These are phyloP conservation scores for Chrysanthemum lavandulifolium DNA, from an alignment of 129 eudicot species.

Conservation along the genomic window DNA sequence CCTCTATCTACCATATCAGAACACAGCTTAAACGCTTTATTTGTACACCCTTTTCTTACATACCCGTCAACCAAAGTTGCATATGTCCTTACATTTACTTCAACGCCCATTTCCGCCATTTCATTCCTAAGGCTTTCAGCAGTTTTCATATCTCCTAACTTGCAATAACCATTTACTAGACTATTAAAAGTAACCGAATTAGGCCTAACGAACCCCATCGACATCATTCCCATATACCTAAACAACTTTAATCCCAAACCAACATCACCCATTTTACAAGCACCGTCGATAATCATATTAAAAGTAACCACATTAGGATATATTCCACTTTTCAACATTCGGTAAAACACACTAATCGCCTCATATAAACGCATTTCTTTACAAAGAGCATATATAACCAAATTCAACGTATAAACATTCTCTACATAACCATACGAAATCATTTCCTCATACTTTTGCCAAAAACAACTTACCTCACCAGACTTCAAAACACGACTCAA, in stretches of 20 bases:
- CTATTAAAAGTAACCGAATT: constrained; percentile 49
- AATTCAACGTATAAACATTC: constrained; percentile 61
- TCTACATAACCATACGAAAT: constrained; percentile 47
- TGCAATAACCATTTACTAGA: constrained; percentile 68
- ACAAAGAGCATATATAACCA: constrained; percentile 59
- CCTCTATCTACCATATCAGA: constrained; percentile 51
- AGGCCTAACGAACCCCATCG: constrained; percentile 43
- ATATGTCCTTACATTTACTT: constrained; percentile 54
- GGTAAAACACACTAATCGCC: constrained; percentile 50
- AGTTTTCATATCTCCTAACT: constrained; percentile 39
- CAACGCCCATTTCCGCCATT: constrained; percentile 44
- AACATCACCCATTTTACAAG: constrained; percentile 46
- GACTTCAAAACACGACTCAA: constrained; percentile 48
- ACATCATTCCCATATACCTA: constrained; percentile 53
- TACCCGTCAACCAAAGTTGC: constrained; percentile 65
- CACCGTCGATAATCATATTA: constrained; percentile 61
- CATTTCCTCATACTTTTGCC: constrained; percentile 52
- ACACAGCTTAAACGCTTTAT: constrained; percentile 57
- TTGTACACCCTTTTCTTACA: constrained; percentile 40
- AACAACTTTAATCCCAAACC: constrained; percentile 50
- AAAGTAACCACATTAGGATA: constrained; percentile 59
- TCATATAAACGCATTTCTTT: constrained; percentile 43
- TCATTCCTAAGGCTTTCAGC: constrained; percentile 47
- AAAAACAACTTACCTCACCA: constrained; percentile 39
- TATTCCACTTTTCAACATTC: constrained; percentile 57